Evolutionary conservation across 768 basidiomycete genomes (phyloP).

Genomic region (Suillus tomentosus): DNA sequence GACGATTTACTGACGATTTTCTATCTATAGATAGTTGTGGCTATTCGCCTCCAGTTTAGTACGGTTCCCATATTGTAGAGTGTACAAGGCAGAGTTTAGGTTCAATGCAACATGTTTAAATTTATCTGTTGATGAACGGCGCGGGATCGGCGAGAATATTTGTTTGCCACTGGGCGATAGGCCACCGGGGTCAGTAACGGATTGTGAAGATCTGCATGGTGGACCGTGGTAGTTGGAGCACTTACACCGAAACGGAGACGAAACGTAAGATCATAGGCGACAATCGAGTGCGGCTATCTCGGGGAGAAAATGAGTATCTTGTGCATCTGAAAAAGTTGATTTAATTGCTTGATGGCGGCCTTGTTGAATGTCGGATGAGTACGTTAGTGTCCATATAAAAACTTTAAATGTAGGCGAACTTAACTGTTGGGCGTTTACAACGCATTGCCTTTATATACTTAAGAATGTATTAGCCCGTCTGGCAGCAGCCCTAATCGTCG

Average conservation of each 20-base stretch:
- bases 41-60: background rate
- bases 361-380: background rate
- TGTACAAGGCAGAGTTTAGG: background rate
- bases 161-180: too few species aligned
- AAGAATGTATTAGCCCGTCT: background rate
- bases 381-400: background rate
- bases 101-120: background rate
- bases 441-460: background rate
- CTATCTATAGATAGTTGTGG: conserved; percentile 19
- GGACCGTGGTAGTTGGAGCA: too few species aligned
- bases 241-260: too few species aligned
- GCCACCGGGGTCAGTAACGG: too few species aligned
- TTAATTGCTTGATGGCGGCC: background rate
- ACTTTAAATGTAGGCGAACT: background rate
- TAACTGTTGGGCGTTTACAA: background rate
- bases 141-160: too few species aligned
- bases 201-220: too few species aligned
- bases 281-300: background rate
- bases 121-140: background rate
- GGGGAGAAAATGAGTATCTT: background rate
- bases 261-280: too few species aligned
- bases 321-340: background rate
- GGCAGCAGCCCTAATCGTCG: background rate
- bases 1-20: conserved; percentile 16
- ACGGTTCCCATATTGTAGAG: too few species aligned